Evolutionary conservation across 2,329 filamentous ascomycete species (phyloP).

Genomic region (Aspergillus awamori): DNA sequence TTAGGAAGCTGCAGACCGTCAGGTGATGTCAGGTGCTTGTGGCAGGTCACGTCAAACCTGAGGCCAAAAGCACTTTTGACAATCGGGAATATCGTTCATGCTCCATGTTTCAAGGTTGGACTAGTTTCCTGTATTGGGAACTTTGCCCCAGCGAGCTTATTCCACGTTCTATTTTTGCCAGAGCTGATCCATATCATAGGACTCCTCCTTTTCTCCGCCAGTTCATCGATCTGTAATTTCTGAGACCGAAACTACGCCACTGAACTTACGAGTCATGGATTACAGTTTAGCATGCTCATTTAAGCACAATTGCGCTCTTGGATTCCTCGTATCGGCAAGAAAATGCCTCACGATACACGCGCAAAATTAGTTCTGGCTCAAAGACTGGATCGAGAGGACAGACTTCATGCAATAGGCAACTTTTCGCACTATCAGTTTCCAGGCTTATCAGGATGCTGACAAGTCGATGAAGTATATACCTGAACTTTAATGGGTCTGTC

Average conservation of each 20-base stretch:
- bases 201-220: background rate
- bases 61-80: background rate
- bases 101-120: slow-evolving; percentile 1
- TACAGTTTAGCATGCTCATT: background rate
- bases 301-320: background rate
- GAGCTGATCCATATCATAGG: background rate
- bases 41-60: slow-evolving; percentile 1
- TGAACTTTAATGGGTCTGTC: too few relatives aligned
- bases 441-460: too few relatives aligned
- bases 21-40: background rate
- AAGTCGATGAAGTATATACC: too few relatives aligned
- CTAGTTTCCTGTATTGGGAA: background rate
- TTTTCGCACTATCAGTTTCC: background rate
- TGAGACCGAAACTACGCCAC: background rate
- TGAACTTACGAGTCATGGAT: background rate
- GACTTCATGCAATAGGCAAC: background rate
- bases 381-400: background rate
- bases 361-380: too few relatives aligned
- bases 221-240: background rate
- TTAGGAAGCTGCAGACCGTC: background rate
- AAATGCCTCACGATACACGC: background rate
- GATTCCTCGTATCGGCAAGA: background rate
- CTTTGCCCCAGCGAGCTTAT: background rate
- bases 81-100: background rate
- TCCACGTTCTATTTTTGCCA: slow-evolving; percentile 4